Base-by-base conservation (phyloP, 768 basidiomycete species). In the Lactifluus rugatus region DNA sequence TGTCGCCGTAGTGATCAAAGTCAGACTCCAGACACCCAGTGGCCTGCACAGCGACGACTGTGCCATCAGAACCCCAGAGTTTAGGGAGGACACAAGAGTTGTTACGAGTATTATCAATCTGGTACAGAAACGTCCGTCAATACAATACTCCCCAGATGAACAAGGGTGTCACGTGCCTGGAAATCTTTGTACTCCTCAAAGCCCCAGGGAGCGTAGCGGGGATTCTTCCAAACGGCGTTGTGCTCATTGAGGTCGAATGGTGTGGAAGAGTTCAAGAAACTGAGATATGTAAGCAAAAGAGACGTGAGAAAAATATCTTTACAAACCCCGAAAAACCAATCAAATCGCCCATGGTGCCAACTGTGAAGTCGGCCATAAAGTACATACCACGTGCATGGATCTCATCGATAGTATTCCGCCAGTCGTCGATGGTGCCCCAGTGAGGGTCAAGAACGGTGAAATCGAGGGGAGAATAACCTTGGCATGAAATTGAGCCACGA, bases 1-100 rank as follows among this genome's bases (percentile, higher is more conserved):
- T 91, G 73, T 96, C 93, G 62, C 93, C 93, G 65, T 88, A 96
- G 60, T 95, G 93, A 71, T 96, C 93, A 65, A 95, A 94, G 61
- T 93, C 91, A 17, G 89, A 93, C 14, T 72, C 69, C 62, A 84
- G 75, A 70, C 93, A 96, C 19, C 93, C 93, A 50, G 78, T 72
- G 14, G 75, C 72, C 54, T 82, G 72, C n/a, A 80, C 70, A 9
- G 78, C 72, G 50, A 89, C 74, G 50, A 81, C 73, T 0, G 78
- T 76, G 23, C 87, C 93, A 62, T 85, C 81, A 50, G 93, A 84
- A 46, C 79, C 71, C 88, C 89, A 95, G 66, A 96, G 87, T 14
- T 74, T 76, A 14, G 93, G 93, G 26, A 92, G 74, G 48, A 73
- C 66, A 66, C 93, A 96, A 4, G 87, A 83, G 0, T 72, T 58